Evolutionary conservation across 2,329 filamentous ascomycete genomes (phyloP), one percentile per base, ranked within the genome.

Genomic region (Apiospora pterosperma): DNA sequence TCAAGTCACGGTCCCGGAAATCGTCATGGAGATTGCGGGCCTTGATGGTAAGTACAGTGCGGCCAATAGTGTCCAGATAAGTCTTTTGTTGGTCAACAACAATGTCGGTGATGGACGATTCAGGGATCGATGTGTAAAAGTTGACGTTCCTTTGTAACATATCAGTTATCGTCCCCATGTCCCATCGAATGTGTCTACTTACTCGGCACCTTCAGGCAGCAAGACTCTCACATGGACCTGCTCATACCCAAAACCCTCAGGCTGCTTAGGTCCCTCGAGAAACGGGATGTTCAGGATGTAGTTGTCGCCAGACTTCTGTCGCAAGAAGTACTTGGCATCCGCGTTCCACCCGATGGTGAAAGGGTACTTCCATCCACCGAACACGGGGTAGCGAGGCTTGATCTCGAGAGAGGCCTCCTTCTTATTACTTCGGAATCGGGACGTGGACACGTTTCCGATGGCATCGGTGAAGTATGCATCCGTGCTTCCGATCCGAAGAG

Each of bases 281-380:
- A 99, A 96, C 8, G 96, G 95, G 8, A 97, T 90, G 74, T 92
- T 96, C 66, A 99, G 85, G 11, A 97, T 85, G 73, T 92, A 97
- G n/a, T 88, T 86, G 66, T 92, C 88, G 31, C 84, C 85, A 58
- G 83, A 80, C 48, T 86, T 83, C 70, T 83, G 87, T 72, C 92
- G 89, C 69, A 99, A 76, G 76, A 92, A 96, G 64, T 86, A 87
- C 72, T 88, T 88, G 34, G 96, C 84, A 69, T 97, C 88, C 62
- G 92, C 90, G 80, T 98, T 96, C 96, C 96, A 99, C 70, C 96
- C 96, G 64, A 98, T 89, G 65, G 91, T 92, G 83, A 98, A 99
- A 69, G 92, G 96, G 79, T 97, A 98, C 79, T 97, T 97, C 96
- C 96, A 99, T 66, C 92, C 93, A 66, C 96, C 96, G 73, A 97